Evolutionary conservation across 106 monocot genomes (phyloP).

Genomic region (Dendrobium huoshanense): DNA sequence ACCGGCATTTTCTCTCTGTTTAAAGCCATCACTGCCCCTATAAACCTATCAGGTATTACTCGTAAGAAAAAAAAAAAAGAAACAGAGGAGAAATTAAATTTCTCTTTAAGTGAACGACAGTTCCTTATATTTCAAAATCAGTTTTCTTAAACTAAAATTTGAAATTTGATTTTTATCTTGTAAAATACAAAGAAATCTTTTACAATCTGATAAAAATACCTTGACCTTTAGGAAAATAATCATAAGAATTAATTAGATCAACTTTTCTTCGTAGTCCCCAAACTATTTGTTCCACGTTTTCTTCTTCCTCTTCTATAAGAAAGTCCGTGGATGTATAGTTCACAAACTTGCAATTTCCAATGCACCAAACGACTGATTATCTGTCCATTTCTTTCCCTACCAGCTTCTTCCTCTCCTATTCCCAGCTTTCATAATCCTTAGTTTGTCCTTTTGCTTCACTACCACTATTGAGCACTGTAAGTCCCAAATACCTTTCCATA

Average conservation of each 20-base stretch:
- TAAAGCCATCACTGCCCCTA: neutral
- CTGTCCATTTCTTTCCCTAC: neutral
- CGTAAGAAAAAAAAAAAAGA: no score
- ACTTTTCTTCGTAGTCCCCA: neutral
- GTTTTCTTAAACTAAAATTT: no score
- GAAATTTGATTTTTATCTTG: no score
- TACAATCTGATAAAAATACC: no score
- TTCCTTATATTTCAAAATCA: no score
- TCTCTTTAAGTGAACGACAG: no score
- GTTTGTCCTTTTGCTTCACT: constrained; percentile 8
- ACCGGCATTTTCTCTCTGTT: neutral
- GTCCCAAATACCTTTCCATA: neutral
- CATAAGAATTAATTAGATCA: neutral
- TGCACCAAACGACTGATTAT: no score
- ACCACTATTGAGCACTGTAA: neutral
- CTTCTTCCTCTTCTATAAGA: neutral
- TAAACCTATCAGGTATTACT: neutral
- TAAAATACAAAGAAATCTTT: no score
- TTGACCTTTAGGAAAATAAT: no score
- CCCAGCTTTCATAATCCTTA: neutral
- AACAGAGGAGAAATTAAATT: no score
- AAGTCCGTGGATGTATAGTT: no score
- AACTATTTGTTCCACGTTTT: neutral
- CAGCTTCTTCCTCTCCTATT: neutral
- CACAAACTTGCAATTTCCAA: no score